Percentiles rank a stretch among this genome's conserved stretches.
Conservation (phyloP, 192 early-diverging fungal genomes). For the Backusella parvicylindrica region DNA sequence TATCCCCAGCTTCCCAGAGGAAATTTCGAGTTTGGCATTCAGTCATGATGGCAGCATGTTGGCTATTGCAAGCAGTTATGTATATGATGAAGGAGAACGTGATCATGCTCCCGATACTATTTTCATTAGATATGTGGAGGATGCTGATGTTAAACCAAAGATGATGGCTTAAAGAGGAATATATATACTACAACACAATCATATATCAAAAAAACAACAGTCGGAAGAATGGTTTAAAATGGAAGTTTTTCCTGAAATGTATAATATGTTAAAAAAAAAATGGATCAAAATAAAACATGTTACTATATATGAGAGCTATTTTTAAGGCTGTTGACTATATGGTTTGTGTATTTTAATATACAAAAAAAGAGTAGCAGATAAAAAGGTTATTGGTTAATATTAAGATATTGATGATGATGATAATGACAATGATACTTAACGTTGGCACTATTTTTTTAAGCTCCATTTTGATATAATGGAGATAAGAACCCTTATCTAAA, state of each 20-base stretch:
- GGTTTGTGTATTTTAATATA: no score
- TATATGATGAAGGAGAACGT: constrained; percentile 93
- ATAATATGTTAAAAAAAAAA: not conserved
- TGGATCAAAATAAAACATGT: no score
- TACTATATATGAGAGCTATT: not conserved
- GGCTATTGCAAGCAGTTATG: constrained; percentile 90
- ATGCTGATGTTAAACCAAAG: constrained; percentile 47
- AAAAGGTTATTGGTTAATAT: no score
- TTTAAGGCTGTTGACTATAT: no score
- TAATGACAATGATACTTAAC: not conserved
- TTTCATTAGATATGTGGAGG: constrained; percentile 69
- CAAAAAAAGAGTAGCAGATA: no score
- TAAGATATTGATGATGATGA: no score
- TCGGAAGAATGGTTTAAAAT: not conserved
- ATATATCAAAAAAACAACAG: not conserved
- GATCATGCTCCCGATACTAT: constrained; percentile 79
- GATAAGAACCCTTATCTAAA: not conserved
- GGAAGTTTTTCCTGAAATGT: no score
- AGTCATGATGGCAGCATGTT: constrained; percentile 72
- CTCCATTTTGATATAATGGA: not conserved
- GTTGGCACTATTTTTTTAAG: not conserved
- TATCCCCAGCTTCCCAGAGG: constrained; percentile 78
- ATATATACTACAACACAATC: no score
- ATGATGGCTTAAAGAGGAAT: not conserved
- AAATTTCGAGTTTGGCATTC: constrained; percentile 80